Evolutionary conservation across 164 flowering plant species (phyloP), one percentile per base, ranked within the genome.

Genomic region (Nelumbo lutea): DNA sequence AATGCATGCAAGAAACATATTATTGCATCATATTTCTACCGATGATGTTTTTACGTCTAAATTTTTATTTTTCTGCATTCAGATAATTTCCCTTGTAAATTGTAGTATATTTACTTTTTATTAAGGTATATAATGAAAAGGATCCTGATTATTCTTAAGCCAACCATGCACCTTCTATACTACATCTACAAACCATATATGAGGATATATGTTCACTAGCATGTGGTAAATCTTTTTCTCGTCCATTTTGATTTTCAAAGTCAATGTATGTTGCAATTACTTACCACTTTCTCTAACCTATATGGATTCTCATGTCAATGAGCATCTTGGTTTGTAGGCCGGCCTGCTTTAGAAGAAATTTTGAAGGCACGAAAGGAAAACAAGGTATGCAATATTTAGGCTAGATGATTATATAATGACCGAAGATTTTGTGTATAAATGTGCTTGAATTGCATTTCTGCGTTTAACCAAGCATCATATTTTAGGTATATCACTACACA

Each of bases 301-400:
- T 46, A 7, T n/a, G 8, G 42, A 4, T 48, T 52, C 39, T 70
- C 62, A 39, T 38, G 39, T 48, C 46, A 5, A 11, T 55, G 41
- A 52, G 13, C 42, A 7, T 11, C n/a, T 56, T 71, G 72, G 44
- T 68, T 58, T 64, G 27, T 64, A 78, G 78, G 80, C n/a, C 78
- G 80, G 47, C 80, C 80, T 42, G 44, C 80, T 27, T 45, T 78
- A 59, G 77, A 74, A 74, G 67, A 51, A 6, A 66, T 78, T 50
- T 61, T 78, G 59, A 75, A 71, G 62, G 75, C 69, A 45, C 66
- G 72, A 71, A 77, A 39, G 68, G 66, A 74, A 68, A 78, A 74
- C 8, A 71, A 39, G 78, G 80, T 78, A 74, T 39, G 70, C 13
- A 27, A 9, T 27, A 68, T 47, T 42, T 7, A 43, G 40, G 51